phyloP scores from a whole-genome alignment of 208 protist genomes.

The Leishmania turanica region DNA sequence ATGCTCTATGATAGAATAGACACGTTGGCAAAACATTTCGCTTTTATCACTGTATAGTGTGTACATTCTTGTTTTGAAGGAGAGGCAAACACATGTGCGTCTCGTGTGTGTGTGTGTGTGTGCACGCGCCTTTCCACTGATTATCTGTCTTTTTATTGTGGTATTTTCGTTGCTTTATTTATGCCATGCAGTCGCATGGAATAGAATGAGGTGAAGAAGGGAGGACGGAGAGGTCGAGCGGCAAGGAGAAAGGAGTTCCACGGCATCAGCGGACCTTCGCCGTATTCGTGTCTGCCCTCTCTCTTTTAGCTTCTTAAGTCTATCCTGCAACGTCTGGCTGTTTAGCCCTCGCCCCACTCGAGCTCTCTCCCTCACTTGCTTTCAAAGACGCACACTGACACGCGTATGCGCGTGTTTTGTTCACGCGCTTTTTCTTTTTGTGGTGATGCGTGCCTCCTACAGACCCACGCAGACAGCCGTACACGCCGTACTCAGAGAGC shows the following conservation, averaged over 20 bases:
- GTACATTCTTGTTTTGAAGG: conserved; percentile 11
- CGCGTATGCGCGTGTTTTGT: not conserved
- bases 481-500: not conserved
- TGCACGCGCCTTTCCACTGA: not conserved
- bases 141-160: not conserved
- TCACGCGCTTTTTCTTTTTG: conserved; percentile 5
- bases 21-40: not conserved
- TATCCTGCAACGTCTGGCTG: not conserved
- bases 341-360: not conserved
- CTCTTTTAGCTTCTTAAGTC: not conserved
- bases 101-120: not conserved
- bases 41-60: conserved; percentile 10
- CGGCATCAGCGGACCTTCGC: not conserved
- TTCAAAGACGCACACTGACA: not conserved
- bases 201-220: not conserved
- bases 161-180: not conserved
- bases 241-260: not conserved
- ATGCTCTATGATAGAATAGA: not conserved
- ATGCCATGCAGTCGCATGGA: not conserved
- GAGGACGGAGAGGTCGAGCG: not conserved
- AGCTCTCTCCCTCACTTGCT: not conserved
- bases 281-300: not conserved
- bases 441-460: not conserved
- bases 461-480: not conserved
- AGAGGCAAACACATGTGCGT: too few species aligned